Base-by-base conservation (phyloP, 106 monocot species). In the Acanthochlamys bracteata region DNA sequence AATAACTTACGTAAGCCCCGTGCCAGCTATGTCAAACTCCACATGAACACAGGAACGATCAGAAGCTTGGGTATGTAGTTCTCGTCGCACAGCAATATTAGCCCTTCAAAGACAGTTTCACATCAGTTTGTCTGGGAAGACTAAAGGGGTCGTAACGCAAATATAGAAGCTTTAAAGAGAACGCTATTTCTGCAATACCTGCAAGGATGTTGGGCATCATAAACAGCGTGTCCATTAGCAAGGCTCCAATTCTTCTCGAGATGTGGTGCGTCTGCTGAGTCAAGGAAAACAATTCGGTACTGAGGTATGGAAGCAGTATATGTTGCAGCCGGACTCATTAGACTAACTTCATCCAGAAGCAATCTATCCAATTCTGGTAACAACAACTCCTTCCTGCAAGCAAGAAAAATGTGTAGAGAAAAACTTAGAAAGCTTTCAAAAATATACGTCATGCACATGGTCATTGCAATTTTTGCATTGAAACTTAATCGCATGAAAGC, bases 31-130 rank as follows among this genome's bases (percentile, higher is more conserved):
- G 68, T 91, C 88, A 73, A 98, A 91, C 73, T 98, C 96, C 63
- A 98, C 64, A 73, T 98, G 96, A 59, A 80, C 88, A 74, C 90
- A 95, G 3, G 95, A 95, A 59, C 95, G 86, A 74, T 95, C 95
- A 72, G 90, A 95, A 65, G 76, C 80, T 58, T 88, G 75, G 23
- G 70, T 79, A 70, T 98, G 96, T 77, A 98, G 91, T 53, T 98
- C 96, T 60, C 66, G 68, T 41, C 74, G 69, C 26, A 91, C 91
- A 73, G 79, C 88, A 59, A 98, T 88, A 78, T 85, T 82, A 22
- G 90, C 73, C 73, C 90, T 86, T 78, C 21, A 70, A 41, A 61
- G 42, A 47, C 40, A 12, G 6, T 59, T 21, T 39, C 16, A 12
- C 11, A 21, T 66, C 43, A 66, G 26, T 60, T 47, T 47, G 45